Evolutionary conservation across 345 rosid species (phyloP), one percentile per base, ranked within the genome.

Genomic region (Luvunga scandens): DNA sequence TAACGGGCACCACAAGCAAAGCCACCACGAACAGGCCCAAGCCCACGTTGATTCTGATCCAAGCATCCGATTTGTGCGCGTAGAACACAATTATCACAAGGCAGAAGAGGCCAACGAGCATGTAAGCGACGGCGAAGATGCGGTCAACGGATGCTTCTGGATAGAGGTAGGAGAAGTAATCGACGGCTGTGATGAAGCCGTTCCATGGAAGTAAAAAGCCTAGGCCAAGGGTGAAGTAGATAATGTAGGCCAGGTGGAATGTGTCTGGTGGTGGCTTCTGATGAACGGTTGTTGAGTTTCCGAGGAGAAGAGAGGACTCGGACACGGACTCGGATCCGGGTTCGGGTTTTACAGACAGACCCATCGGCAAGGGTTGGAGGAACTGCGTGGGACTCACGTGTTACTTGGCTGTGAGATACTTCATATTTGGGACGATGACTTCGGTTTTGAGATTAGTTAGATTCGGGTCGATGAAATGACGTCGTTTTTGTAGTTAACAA

Each of bases 121-220:
- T 88, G 85, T 96, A 92, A 56, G 79, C 86, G 72, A 96, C 93
- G 80, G 97, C 91, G 82, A 96, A 96, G 81, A 91, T 79, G 57
- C 99, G 97, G 86, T 96, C 98, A 25, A 96, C 95, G 73, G 95
- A 81, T 74, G 87, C 90, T 28, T 89, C 94, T 0, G 99, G 99
- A 78, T 94, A 96, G 85, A 94, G 88, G 87, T 87, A 90, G 78
- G 94, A 82, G 89, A 96, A 96, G 92, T 92, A 96, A 78, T 96
- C 99, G 80, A 94, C 97, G 86, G 97, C 98, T 48, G 99, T 96
- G 87, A 96, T 92, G 93, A 91, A 96, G 57, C 97, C 82, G 90
- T 96, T 96, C 99, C 99, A 94, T n/a, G 99, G 99, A 84, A 96
- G 93, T 69, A 96, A 94, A 59, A 77, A 92, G 56, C 99, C 98